Base-by-base conservation (phyloP, 2,329 filamentous ascomycete genomes). In the Sarocladium kiliense region DNA sequence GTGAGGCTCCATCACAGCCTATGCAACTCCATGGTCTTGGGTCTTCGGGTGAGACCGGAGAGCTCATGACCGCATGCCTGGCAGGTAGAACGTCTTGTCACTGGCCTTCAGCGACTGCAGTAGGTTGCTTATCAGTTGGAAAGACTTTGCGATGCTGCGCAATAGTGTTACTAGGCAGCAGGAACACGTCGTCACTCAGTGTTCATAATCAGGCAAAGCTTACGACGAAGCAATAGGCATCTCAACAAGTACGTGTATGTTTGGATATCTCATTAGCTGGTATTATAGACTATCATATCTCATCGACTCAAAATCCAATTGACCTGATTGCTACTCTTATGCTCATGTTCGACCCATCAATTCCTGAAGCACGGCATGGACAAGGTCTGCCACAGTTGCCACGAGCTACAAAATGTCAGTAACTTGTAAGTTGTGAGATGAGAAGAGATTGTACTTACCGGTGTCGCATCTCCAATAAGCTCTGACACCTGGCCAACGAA, bases 401-500 rank as follows among this genome's bases (percentile, higher is more conserved):
- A 69, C 61, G 16, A 69, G 66, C 66, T 68, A 39, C 19, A 34
- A 57, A 50, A 45, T 50, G 47, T 54, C 6, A 54, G 47, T 32
- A 50, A 47, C 16, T 19, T 21, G 3, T 45, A 16, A 36, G 11
- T 16, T 53, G 5, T 26, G 36, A 12, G 21, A 32, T 26, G 23
- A 30, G 39, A 18, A 27, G 19, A 3, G n/a, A n/a, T n/a, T 34
- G 25, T 16, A 23, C 69, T 65, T 71, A 73, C 70, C 54, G 71
- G 71, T 59, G 71, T 73, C 2, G 71, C 71, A 56, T 74, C 71
- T 25, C 67, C 70, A 60, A 75, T 76, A 32, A 76, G 61, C 55
- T 76, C 73, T 2, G 66, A 66, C 36, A 73, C 74, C 58, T 76
- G 71, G 19, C 67, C 64, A 6, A 76, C 71, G 58, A 76, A 76